Evolutionary conservation across 805 yeast species (phyloP), one percentile per base, ranked within the genome.

Genomic region (Myxozyma geophila): DNA sequence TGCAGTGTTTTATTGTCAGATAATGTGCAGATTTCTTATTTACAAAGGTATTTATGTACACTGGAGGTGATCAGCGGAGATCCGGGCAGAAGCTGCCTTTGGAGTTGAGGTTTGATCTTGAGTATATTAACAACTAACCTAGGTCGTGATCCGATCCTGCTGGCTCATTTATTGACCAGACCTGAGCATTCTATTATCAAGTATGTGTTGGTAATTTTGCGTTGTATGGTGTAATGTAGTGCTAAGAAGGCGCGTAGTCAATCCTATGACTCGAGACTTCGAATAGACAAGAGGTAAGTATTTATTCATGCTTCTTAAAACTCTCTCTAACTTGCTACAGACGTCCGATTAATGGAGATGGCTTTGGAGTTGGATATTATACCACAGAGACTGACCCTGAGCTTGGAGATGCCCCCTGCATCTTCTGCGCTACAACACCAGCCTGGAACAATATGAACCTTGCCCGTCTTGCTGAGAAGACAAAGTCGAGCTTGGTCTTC

Each of bases 181-280:
- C 99, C 99, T 0, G 98, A 97, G 0, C 99, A 95, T 74, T 92
- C 98, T 3, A 95, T 95, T 72, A 95, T 95, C 74, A 93, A 93
- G 79, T 77, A 60, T 54, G 78, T 63, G 8, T 15, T 13, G 19
- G 15, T 21, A 17, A 10, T 33, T 9, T 15, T n/a, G 21, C 36
- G 28, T n/a, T 47, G 12, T 39, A 13, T 8, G 47, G 17, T 43
- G 7, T 10, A 23, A 19, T 17, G 9, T n/a, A 10, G 48, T 28
- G 36, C 63, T 63, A 17, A 53, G 60, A 12, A 23, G 46, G 28
- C 33, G 46, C 46, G 17, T 39, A 76, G 79, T 75, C 99, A 95
- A 74, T 90, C 97, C 1, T 95, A 89, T 73, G 99, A 95, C 74
- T 87, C 95, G 47, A 78, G 99, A 54, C 80, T 95, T 46, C 81